Conservation (phyloP, 768 basidiomycete genomes). For the Suillus variegatus region DNA sequence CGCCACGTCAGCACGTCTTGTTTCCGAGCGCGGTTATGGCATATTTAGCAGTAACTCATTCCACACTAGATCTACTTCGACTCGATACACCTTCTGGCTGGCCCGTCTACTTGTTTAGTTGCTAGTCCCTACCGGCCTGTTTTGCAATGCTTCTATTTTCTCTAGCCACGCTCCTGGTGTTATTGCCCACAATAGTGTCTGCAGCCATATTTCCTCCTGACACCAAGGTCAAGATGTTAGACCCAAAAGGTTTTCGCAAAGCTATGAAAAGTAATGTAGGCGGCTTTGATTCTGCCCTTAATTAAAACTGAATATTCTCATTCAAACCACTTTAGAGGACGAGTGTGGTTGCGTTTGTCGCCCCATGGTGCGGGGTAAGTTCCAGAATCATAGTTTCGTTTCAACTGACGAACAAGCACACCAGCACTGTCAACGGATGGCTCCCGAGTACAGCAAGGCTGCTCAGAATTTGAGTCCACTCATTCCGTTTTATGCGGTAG, state of each 20-base stretch:
- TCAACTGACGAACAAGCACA: slow-evolving; percentile 4
- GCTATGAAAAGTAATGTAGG: slow-evolving; percentile 77
- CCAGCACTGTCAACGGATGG: slow-evolving; percentile 85
- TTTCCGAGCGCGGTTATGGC: not conserved
- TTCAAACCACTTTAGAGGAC: slow-evolving; percentile 51
- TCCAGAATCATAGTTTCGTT: not conserved
- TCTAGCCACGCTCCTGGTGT: slow-evolving; percentile 19
- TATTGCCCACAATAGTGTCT: slow-evolving; percentile 38
- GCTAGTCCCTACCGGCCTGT: not conserved
- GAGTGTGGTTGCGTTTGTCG: slow-evolving; percentile 84
- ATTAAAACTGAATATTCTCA: slow-evolving; percentile 1
- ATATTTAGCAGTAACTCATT: not conserved
- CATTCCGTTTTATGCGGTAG: slow-evolving; percentile 88
- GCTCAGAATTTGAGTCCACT: slow-evolving; percentile 78
- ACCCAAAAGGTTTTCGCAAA: slow-evolving; percentile 67
- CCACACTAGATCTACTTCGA: not conserved
- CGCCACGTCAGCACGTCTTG: slow-evolving; percentile 4
- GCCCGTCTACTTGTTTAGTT: not conserved
- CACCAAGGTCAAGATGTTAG: slow-evolving; percentile 71
- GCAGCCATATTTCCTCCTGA: slow-evolving; percentile 51
- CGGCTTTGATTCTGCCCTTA: slow-evolving; percentile 10
- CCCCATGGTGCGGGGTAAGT: slow-evolving; percentile 91
- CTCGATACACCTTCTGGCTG: not conserved
- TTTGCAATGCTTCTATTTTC: slow-evolving; percentile 25
- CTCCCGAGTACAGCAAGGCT: slow-evolving; percentile 83